These are phyloP conservation scores for Epichloe aotearoae DNA, from an alignment of 2,329 filamentous ascomycete genomes.

Conservation along the genomic window DNA sequence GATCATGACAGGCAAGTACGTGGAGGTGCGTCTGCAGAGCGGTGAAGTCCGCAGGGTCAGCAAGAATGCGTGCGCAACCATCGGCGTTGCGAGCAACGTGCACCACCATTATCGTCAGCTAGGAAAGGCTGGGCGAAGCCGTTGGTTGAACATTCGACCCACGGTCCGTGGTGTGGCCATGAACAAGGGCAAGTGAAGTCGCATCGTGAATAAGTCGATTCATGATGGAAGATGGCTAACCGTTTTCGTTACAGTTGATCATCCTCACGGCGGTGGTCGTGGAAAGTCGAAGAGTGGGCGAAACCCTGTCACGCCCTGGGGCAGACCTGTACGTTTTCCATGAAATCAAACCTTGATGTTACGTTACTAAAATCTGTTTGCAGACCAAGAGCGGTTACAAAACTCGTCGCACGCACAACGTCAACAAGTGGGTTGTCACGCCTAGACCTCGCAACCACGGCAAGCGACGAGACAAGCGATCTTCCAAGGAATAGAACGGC, in stretches of 20 bases:
- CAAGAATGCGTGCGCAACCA: constrained; percentile 86
- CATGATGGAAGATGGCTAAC: not conserved
- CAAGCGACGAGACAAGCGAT: constrained; percentile 61
- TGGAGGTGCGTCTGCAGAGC: constrained; percentile 78
- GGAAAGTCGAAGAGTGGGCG: constrained; percentile 99
- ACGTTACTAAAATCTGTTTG: not conserved
- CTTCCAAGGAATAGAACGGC: constrained; percentile 14
- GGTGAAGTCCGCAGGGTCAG: constrained; percentile 83
- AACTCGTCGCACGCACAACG: constrained; percentile 75
- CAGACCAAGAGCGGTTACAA: constrained; percentile 80
- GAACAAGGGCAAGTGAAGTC: constrained; percentile 67
- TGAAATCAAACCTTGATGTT: too few species aligned
- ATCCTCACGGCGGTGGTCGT: constrained; percentile 97
- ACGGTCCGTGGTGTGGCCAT: constrained; percentile 96
- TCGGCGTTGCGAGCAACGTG: constrained; percentile 87
- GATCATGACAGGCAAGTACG: constrained; percentile 59
- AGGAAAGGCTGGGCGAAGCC: constrained; percentile 85
- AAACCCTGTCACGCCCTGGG: constrained; percentile 92
- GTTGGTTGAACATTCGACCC: constrained; percentile 88
- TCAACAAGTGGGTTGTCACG: constrained; percentile 83
- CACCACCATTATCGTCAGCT: constrained; percentile 83
- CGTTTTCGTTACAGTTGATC: constrained; percentile 51
- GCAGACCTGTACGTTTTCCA: constrained; percentile 61
- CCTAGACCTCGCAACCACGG: constrained; percentile 80
- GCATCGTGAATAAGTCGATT: not conserved